These are phyloP conservation scores for Coriolopsis trogii DNA, from an alignment of 1,284 basidiomycete species.

Conservation along the genomic window DNA sequence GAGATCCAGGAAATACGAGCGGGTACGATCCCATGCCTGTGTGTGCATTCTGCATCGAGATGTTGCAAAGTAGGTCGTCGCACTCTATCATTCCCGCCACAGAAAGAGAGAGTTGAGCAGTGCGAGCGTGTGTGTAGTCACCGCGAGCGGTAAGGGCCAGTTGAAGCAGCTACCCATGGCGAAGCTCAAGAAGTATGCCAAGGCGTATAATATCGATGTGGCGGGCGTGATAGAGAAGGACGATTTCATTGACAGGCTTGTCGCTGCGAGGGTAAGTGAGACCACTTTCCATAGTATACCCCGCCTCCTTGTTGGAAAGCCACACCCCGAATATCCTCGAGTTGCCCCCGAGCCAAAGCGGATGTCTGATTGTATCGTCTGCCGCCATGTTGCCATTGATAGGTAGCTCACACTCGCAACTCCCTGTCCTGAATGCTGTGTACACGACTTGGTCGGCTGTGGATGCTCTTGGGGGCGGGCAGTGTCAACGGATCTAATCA, in stretches of 20 bases:
- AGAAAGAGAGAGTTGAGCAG: slow-evolving; percentile 3
- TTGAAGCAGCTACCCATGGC: slow-evolving; percentile 57
- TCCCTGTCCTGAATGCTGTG: no score
- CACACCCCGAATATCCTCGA: no score
- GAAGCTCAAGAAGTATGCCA: slow-evolving; percentile 68
- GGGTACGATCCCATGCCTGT: slow-evolving; percentile 69
- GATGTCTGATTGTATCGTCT: no score
- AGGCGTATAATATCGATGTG: slow-evolving; percentile 68
- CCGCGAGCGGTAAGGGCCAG: slow-evolving; percentile 59
- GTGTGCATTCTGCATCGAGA: slow-evolving; percentile 73
- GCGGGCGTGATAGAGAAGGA: slow-evolving; percentile 72
- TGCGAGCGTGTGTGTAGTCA: slow-evolving; percentile 49
- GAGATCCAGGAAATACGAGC: slow-evolving; percentile 40
- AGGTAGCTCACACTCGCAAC: no score
- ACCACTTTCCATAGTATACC: background rate
- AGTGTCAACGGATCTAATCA: no score
- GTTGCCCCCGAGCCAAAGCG: no score
- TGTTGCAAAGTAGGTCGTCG: slow-evolving; percentile 58
- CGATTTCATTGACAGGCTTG: slow-evolving; percentile 67
- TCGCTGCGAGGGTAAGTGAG: slow-evolving; percentile 58
- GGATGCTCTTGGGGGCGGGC: no score
- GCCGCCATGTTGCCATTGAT: no score
- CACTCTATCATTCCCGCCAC: background rate
- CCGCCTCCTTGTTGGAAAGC: no score
- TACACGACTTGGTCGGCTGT: no score